Base-by-base conservation (phyloP, 331 rosid species). In the Telfairia occidentalis region DNA sequence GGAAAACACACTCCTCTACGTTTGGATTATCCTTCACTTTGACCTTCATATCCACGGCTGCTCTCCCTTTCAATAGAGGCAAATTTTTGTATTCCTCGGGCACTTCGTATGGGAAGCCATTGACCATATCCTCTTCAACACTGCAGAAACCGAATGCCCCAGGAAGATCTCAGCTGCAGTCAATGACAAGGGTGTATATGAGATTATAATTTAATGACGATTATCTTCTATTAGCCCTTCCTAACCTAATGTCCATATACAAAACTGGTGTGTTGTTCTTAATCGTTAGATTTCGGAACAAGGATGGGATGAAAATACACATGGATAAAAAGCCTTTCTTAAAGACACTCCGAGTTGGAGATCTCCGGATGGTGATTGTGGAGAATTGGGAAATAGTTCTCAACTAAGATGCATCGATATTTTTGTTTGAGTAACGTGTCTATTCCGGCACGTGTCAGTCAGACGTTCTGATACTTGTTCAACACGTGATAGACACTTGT, bases 81-180 rank as follows among this genome's bases (percentile, higher is more conserved):
- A 95, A 71, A 64, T 80, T 87, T 71, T 19, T 87, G 87, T 89
- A 95, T 80, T 95, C 97, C 80, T 90, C 96, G 0, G 96, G 98
- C 45, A 95, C 92, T 72, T 91, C 89, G 43, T 82, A 95, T 13
- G 98, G 98, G 80, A 95, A 95, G 74, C 96, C 93, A 79, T 88
- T 93, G 50, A 95, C 92, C 97, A 95, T 95, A 79, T 95, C 98
- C 88, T 95, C 98, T 95, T 95, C 98, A 88, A 95, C 92, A 88
- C 98, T 95, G 98, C 98, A 91, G 97, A 95, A 90, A 95, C 77
- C 96, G 86, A 91, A 91, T 91, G 95, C 89, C 92, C 98, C 97
- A 94, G 91, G 97, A 91, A 94, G 91, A 94, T 89, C 97, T 94
- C 98, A 94, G 98, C 98, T 94, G 98, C 98, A 94, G 95, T 91